phyloP scores from a whole-genome alignment of 2,329 filamentous ascomycete species.

The Lecanicillium sp. region DNA sequence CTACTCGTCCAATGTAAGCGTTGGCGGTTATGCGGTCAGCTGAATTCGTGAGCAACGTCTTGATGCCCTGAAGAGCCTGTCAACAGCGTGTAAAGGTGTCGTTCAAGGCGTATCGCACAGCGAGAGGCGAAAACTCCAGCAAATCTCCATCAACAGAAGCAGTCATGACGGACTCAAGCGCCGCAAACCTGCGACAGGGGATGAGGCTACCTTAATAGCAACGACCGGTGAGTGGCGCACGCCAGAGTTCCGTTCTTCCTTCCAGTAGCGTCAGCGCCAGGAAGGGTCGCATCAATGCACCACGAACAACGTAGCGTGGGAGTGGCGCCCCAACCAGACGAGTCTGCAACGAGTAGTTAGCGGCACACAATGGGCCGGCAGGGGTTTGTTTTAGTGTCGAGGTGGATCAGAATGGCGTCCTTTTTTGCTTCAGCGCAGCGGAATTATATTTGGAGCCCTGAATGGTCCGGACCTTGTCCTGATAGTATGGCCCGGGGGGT shows the following conservation, averaged over 20 bases:
- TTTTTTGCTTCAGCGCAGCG: neutral
- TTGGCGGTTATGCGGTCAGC: no score
- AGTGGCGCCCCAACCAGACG: slow-evolving; percentile 6
- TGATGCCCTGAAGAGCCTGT: no score
- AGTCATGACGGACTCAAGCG: no score
- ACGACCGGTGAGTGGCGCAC: neutral
- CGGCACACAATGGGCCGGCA: neutral
- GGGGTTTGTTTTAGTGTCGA: neutral
- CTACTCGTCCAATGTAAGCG: neutral
- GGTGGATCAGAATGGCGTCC: neutral
- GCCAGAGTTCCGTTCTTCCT: neutral
- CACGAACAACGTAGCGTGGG: neutral
- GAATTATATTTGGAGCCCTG: neutral
- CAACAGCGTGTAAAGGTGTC: no score
- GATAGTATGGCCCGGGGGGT: no score
- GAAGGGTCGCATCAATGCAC: slow-evolving; percentile 5
- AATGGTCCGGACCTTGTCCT: no score
- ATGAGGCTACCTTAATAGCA: neutral
- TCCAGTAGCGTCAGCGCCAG: slow-evolving; percentile 11
- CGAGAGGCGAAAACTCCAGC: neutral
- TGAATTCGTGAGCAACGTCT: no score
- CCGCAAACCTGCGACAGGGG: no score
- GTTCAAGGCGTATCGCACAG: neutral
- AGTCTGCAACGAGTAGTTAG: slow-evolving; percentile 4
- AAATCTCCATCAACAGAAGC: neutral